Conservation (phyloP, 345 rosid genomes). For the Salix koriyanagi region DNA sequence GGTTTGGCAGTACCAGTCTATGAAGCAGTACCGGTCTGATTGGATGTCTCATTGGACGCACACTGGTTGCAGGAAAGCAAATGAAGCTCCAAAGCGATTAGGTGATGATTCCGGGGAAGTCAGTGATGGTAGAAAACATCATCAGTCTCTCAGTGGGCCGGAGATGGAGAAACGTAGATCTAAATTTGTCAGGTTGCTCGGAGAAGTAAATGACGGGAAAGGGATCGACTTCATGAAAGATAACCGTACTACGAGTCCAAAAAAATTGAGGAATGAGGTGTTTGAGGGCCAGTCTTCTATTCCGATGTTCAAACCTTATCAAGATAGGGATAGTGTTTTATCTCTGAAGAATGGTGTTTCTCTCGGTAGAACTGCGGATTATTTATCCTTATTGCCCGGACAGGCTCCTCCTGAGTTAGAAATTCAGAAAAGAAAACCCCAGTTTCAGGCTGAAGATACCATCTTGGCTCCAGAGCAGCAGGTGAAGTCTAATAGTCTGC, state of each 20-base stretch:
- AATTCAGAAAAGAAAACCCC: slow-evolving; percentile 19
- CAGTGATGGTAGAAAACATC: slow-evolving; percentile 5
- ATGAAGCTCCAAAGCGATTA: slow-evolving; percentile 12
- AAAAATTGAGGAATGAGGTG: slow-evolving; percentile 25
- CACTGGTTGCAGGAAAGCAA: slow-evolving; percentile 18
- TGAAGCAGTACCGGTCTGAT: slow-evolving; percentile 36
- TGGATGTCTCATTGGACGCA: slow-evolving; percentile 75
- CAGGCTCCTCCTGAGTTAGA: slow-evolving; percentile 21
- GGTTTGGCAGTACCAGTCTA: slow-evolving; percentile 6
- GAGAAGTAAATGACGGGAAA: slow-evolving; percentile 21
- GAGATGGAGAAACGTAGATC: slow-evolving; percentile 19
- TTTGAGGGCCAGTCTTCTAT: slow-evolving; percentile 20
- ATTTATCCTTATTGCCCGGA: not conserved
- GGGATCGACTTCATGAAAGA: slow-evolving; percentile 23
- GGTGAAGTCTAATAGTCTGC: slow-evolving; percentile 22
- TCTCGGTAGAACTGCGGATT: not conserved
- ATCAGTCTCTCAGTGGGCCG: not conserved
- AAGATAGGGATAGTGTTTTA: slow-evolving; percentile 6
- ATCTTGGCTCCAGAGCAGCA: slow-evolving; percentile 18
- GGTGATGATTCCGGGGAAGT: slow-evolving; percentile 16
- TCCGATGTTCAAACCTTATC: slow-evolving; percentile 27
- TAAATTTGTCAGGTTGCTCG: slow-evolving; percentile 16
- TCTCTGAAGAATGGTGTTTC: slow-evolving; percentile 18
- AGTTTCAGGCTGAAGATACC: slow-evolving; percentile 18
- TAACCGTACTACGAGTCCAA: slow-evolving; percentile 10